phyloP scores from a whole-genome alignment of 2,329 filamentous ascomycete genomes.

The Fusarium setosum region DNA sequence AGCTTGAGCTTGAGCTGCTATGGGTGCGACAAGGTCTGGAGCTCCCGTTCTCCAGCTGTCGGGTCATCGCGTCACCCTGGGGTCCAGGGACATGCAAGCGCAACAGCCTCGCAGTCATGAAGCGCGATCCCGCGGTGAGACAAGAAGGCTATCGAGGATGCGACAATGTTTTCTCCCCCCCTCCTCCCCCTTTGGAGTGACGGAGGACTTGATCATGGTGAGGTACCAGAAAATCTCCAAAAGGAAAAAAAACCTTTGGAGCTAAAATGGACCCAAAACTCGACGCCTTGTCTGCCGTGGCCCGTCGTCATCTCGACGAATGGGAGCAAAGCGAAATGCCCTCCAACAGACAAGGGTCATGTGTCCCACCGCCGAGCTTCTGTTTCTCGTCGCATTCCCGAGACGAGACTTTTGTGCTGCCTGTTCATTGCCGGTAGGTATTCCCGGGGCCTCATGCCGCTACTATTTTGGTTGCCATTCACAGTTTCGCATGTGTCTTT shows the following conservation, averaged over 20 bases:
- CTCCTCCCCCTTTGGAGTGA: background rate
- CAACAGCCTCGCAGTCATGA: background rate
- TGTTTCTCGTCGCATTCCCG: conserved; percentile 28
- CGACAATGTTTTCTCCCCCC: too few relatives aligned
- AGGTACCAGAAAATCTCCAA: conserved; percentile 31
- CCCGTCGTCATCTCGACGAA: conserved; percentile 18
- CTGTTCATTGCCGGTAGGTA: background rate
- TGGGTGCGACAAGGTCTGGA: conserved; percentile 20
- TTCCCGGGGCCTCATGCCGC: background rate
- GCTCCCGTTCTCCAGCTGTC: conserved; percentile 6
- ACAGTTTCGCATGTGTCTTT: background rate
- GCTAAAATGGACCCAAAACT: conserved; percentile 31
- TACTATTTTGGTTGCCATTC: background rate
- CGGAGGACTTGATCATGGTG: conserved; percentile 2
- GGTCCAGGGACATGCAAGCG: background rate
- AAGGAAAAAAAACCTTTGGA: conserved; percentile 34
- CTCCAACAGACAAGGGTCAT: conserved; percentile 26
- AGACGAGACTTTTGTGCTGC: conserved; percentile 17
- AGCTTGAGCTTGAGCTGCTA: conserved; percentile 18
- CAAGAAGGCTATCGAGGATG: background rate
- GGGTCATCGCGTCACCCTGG: background rate
- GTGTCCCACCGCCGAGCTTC: conserved; percentile 13
- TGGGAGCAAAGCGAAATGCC: conserved; percentile 18
- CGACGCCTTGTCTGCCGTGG: conserved; percentile 34
- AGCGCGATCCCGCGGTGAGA: conserved; percentile 7